Percentiles rank a stretch among this genome's conserved stretches.
phyloP scores from a whole-genome alignment of 192 early-diverging fungal species.

The Coemansia reversa region DNA sequence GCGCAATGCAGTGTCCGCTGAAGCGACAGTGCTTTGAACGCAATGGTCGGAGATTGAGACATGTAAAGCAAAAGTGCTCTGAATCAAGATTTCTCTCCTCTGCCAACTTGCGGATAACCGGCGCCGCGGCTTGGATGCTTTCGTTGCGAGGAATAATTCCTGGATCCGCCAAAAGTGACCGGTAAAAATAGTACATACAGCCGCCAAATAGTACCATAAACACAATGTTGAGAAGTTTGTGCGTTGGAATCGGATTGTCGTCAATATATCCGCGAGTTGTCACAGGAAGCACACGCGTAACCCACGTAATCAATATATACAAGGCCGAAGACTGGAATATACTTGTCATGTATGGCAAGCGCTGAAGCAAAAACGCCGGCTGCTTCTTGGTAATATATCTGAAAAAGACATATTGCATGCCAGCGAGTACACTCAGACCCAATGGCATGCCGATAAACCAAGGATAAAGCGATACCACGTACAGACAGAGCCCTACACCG shows the following conservation, averaged over 20 bases:
- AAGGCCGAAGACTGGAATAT: conserved; percentile 87
- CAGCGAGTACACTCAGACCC: conserved; percentile 52
- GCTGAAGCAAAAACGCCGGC: conserved; percentile 57
- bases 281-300: conserved; percentile 64
- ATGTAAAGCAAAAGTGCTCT: conserved; percentile 84
- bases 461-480: conserved; percentile 61
- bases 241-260: conserved; percentile 24
- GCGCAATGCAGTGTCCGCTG: conserved; percentile 90
- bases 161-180: conserved; percentile 68
- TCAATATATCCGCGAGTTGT: conserved; percentile 41
- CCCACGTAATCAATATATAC: conserved; percentile 68
- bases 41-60: conserved; percentile 78
- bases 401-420: conserved; percentile 61
- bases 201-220: conserved; percentile 63
- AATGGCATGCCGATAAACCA: conserved; percentile 79
- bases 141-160: conserved; percentile 70
- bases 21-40: conserved; percentile 93
- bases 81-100: conserved; percentile 67
- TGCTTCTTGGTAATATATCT: conserved; percentile 58
- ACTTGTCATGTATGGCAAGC: conserved; percentile 80
- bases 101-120: conserved; percentile 57
- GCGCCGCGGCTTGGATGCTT: conserved; percentile 35
- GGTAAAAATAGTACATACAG: conserved; percentile 78
- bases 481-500: conserved; percentile 59
- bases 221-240: conserved; percentile 56